These are phyloP conservation scores for Casuarina glauca DNA, from an alignment of 306 rosid genomes.

Conservation along the genomic window DNA sequence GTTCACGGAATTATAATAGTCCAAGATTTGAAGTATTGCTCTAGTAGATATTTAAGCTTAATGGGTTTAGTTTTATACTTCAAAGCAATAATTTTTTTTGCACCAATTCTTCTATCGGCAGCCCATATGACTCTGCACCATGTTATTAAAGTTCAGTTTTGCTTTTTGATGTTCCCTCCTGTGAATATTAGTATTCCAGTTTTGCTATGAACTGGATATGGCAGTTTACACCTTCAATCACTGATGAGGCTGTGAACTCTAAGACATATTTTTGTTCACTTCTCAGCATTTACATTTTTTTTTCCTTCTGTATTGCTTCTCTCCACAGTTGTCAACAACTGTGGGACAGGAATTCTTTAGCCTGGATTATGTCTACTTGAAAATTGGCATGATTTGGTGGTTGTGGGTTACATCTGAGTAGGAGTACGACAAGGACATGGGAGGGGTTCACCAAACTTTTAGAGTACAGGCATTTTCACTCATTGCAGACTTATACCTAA, in stretches of 20 bases:
- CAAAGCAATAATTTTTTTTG: neutral
- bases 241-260: neutral
- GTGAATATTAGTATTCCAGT: conserved; percentile 35
- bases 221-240: neutral
- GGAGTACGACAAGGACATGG: conserved; percentile 3
- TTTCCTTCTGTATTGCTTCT: neutral
- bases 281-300: neutral
- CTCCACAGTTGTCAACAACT: neutral
- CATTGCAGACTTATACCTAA: conserved; percentile 23
- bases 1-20: conserved; percentile 24
- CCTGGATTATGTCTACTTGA: neutral
- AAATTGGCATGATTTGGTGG: neutral
- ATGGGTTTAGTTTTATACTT: neutral
- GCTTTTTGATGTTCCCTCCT: too few relatives aligned
- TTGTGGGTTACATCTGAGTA: neutral
- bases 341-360: neutral
- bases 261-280: neutral
- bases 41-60: conserved; percentile 26
- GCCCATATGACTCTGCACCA: too few relatives aligned
- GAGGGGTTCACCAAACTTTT: neutral
- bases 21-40: conserved; percentile 13
- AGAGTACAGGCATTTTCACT: conserved; percentile 2
- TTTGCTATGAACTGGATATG: neutral
- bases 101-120: too few relatives aligned
- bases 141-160: too few relatives aligned